These are phyloP conservation scores for Claviceps pusilla DNA, from an alignment of 2,329 filamentous ascomycete genomes.

Conservation along the genomic window DNA sequence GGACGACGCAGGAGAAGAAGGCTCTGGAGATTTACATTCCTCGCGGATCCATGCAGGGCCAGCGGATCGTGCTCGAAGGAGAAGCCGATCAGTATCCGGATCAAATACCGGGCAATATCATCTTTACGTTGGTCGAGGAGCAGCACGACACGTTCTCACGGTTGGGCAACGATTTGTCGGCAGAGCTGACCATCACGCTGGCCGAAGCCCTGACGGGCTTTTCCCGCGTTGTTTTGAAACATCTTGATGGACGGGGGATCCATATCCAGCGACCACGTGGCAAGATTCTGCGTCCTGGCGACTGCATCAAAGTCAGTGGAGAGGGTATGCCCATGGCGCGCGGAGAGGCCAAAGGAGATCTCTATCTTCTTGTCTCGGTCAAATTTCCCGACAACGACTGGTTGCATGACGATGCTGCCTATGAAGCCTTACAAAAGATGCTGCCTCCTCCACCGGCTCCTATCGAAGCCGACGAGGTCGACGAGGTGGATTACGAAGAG, in stretches of 20 bases:
- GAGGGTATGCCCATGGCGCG: slow-evolving; percentile 94
- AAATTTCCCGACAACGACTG: slow-evolving; percentile 81
- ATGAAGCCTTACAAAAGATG: slow-evolving; percentile 57
- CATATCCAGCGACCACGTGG: slow-evolving; percentile 65
- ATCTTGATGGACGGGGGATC: slow-evolving; percentile 87
- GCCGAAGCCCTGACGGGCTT: slow-evolving; percentile 79
- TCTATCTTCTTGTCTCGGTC: slow-evolving; percentile 76
- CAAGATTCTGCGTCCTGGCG: slow-evolving; percentile 66
- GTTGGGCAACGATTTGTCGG: slow-evolving; percentile 69
- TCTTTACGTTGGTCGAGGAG: slow-evolving; percentile 75
- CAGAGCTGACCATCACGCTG: slow-evolving; percentile 66
- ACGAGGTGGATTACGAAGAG: slow-evolving; percentile 78
- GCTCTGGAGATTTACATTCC: slow-evolving; percentile 94
- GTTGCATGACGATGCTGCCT: slow-evolving; percentile 55
- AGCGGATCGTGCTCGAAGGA: slow-evolving; percentile 77
- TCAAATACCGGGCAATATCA: slow-evolving; percentile 79
- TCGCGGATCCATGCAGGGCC: slow-evolving; percentile 69
- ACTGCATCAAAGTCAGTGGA: slow-evolving; percentile 70
- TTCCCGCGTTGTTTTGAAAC: slow-evolving; percentile 75
- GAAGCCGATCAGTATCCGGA: slow-evolving; percentile 89
- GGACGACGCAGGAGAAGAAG: slow-evolving; percentile 78
- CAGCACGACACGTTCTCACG: slow-evolving; percentile 70
- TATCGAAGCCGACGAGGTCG: slow-evolving; percentile 59
- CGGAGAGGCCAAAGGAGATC: slow-evolving; percentile 67
- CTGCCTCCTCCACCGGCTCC: slow-evolving; percentile 50